phyloP scores from a whole-genome alignment of 768 basidiomycete species.

The Leucogyrophana mollusca region DNA sequence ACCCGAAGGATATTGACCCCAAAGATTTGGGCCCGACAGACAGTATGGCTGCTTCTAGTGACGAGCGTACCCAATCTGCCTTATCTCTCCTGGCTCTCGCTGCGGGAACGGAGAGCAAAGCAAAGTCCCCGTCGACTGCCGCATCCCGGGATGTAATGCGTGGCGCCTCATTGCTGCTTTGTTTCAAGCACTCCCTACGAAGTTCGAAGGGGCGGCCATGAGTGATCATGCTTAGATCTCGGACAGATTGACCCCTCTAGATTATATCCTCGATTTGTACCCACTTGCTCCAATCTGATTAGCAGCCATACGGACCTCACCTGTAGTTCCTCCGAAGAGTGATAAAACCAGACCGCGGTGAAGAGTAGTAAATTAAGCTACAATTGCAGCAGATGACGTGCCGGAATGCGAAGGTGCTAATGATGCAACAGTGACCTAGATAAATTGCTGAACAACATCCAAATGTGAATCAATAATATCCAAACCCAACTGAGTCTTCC shows the following conservation, averaged over 20 bases:
- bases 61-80: constrained; percentile 22
- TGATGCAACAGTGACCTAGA: constrained; percentile 25
- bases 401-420: constrained; percentile 25
- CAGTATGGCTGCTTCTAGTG: constrained; percentile 1
- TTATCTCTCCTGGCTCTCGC: constrained; percentile 30
- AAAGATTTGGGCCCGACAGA: background rate
- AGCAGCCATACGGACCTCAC: no score
- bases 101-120: constrained; percentile 4
- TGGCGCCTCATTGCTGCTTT: constrained; percentile 27
- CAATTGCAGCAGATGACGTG: constrained; percentile 22
- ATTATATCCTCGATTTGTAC: background rate
- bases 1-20: constrained; percentile 4
- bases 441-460: constrained; percentile 23
- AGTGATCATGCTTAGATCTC: background rate
- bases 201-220: background rate
- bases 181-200: constrained; percentile 26
- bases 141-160: constrained; percentile 21
- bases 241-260: background rate
- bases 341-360: background rate
- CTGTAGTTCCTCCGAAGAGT: background rate
- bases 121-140: constrained; percentile 1
- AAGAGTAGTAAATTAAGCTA: constrained; percentile 21
- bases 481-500: constrained; percentile 10
- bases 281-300: background rate
- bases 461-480: constrained; percentile 14